phyloP scores from a whole-genome alignment of 257 asterid species.

The Solanum appendiculatum region DNA sequence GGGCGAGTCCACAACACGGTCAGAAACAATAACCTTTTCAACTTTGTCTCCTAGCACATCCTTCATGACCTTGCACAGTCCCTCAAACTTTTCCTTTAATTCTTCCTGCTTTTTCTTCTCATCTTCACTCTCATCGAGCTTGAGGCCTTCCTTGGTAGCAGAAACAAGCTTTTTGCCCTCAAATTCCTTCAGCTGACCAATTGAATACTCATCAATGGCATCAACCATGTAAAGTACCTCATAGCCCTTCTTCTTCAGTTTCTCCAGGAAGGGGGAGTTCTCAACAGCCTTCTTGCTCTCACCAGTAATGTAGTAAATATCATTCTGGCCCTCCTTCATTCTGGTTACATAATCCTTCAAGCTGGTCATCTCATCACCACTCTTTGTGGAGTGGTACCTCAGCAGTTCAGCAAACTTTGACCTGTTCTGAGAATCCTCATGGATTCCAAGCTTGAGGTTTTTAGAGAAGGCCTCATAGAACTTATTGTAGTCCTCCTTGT shows the following conservation, averaged over 20 bases:
- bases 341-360: constrained; percentile 56
- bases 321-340: constrained; percentile 54
- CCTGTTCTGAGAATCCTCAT: constrained; percentile 42
- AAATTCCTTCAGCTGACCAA: constrained; percentile 49
- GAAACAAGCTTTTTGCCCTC: constrained; percentile 53
- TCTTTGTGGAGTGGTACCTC: constrained; percentile 46
- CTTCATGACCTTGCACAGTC: constrained; percentile 54
- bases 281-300: constrained; percentile 59
- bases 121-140: constrained; percentile 53
- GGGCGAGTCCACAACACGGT: constrained; percentile 54
- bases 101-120: constrained; percentile 38
- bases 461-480: constrained; percentile 49
- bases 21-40: constrained; percentile 41
- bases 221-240: constrained; percentile 54
- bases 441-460: constrained; percentile 51
- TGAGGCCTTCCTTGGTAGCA: constrained; percentile 57
- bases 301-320: constrained; percentile 49
- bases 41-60: constrained; percentile 52
- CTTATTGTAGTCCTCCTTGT: constrained; percentile 51
- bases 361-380: constrained; percentile 54
- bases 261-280: constrained; percentile 59
- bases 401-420: constrained; percentile 38
- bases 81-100: constrained; percentile 32
- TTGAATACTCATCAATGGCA: constrained; percentile 49
- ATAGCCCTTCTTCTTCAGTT: constrained; percentile 44